phyloP scores from a whole-genome alignment of 1,139 yeast genomes.

The Geotrichum aggregatum region DNA sequence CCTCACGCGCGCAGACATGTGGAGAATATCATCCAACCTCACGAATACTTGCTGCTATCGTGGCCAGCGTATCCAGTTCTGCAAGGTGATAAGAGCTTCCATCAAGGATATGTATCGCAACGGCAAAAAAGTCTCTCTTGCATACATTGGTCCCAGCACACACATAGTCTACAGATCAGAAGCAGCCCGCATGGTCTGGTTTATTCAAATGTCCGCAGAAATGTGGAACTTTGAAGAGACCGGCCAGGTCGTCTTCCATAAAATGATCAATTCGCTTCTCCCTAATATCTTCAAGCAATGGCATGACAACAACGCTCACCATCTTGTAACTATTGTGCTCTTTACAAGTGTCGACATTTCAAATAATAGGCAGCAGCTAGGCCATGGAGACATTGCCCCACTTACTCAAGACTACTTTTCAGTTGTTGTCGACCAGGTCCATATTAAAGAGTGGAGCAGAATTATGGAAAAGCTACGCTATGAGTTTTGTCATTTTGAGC shows the following conservation, averaged over 20 bases:
- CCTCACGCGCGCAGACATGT: slow-evolving; percentile 88
- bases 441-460: slow-evolving; percentile 76
- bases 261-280: slow-evolving; percentile 81
- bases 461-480: slow-evolving; percentile 82
- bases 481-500: slow-evolving; percentile 78
- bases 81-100: slow-evolving; percentile 59
- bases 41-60: slow-evolving; percentile 61
- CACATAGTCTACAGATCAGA: slow-evolving; percentile 84
- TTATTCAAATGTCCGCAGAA: slow-evolving; percentile 85
- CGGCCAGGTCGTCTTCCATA: slow-evolving; percentile 91
- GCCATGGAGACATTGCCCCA: slow-evolving; percentile 67
- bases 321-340: slow-evolving; percentile 82
- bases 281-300: slow-evolving; percentile 87
- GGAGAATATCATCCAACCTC: slow-evolving; percentile 67
- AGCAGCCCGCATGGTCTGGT: slow-evolving; percentile 74
- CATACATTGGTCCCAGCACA: slow-evolving; percentile 69
- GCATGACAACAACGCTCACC: slow-evolving; percentile 83
- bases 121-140: slow-evolving; percentile 53
- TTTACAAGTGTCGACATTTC: slow-evolving; percentile 77
- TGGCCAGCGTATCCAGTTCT: slow-evolving; percentile 60
- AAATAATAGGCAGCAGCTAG: slow-evolving; percentile 24
- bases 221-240: slow-evolving; percentile 99
- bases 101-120: slow-evolving; percentile 65
- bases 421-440: slow-evolving; percentile 93
- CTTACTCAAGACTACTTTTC: slow-evolving; percentile 76